Evolutionary conservation across 352 stramenopile species (phyloP).

Genomic region (Aphanomyces invadans): DNA sequence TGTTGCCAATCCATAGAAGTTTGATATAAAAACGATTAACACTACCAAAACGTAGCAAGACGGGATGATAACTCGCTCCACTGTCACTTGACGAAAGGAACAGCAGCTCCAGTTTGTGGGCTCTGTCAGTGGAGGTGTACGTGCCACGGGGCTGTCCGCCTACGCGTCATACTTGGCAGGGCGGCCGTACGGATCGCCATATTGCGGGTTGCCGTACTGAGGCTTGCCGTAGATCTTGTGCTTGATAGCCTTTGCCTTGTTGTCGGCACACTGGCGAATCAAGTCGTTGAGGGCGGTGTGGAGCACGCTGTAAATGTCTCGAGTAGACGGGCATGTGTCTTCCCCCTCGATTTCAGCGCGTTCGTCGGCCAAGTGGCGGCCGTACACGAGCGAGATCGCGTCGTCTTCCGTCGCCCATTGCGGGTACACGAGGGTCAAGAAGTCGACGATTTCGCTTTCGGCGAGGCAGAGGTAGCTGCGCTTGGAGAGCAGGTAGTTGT

Average conservation of each 20-base stretch:
- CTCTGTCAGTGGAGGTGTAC: slow-evolving; percentile 19
- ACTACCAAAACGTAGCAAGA: not conserved
- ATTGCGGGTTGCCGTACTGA: not conserved
- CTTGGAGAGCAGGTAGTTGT: not conserved
- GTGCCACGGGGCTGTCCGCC: not conserved
- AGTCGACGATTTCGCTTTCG: slow-evolving; percentile 15
- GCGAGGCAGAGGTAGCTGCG: slow-evolving; percentile 23
- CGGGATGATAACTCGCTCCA: not conserved
- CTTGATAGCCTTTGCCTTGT: not conserved
- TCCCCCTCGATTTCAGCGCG: not conserved
- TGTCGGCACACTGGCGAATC: not conserved
- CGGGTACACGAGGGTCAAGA: not conserved
- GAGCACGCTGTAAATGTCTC: not conserved
- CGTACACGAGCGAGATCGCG: slow-evolving; percentile 8
- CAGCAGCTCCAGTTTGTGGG: slow-evolving; percentile 10
- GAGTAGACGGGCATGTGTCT: not conserved
- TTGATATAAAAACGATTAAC: not conserved
- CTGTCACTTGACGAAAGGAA: slow-evolving; percentile 25
- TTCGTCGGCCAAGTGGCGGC: slow-evolving; percentile 22
- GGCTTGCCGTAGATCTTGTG: not conserved
- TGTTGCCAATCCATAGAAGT: too few relatives aligned
- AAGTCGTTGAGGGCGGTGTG: not conserved
- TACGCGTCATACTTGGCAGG: not conserved
- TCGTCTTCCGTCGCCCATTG: not conserved
- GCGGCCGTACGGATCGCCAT: not conserved